Evolutionary conservation across 768 basidiomycete genomes (phyloP).

Genomic region (Mrakia gelida): DNA sequence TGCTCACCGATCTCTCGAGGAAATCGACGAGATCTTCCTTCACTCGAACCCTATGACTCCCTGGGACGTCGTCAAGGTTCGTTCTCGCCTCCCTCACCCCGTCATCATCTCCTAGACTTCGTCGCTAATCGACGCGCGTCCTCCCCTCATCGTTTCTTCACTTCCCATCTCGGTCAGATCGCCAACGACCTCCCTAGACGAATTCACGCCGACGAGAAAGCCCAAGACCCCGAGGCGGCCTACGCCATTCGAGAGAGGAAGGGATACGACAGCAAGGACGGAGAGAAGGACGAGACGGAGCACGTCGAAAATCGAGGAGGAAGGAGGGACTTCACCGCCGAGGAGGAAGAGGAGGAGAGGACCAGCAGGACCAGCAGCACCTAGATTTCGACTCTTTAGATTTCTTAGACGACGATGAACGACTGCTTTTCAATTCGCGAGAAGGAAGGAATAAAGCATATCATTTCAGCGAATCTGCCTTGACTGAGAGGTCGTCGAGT

Average conservation of each 20-base stretch:
- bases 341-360: not conserved
- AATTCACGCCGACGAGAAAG: not conserved
- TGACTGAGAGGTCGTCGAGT: conserved; percentile 21
- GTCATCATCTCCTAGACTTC: not conserved
- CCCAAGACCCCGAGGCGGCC: not conserved
- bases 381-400: not conserved
- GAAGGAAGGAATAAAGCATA: not conserved
- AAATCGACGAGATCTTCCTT: conserved; percentile 30
- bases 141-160: too few relatives aligned
- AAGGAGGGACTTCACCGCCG: not conserved
- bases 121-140: not conserved
- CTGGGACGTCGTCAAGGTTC: conserved; percentile 21
- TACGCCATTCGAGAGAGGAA: not conserved
- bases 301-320: not conserved
- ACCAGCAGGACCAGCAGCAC: not conserved
- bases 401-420: not conserved
- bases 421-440: too few relatives aligned
- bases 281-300: not conserved
- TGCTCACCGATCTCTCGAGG: conserved; percentile 30
- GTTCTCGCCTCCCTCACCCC: not conserved
- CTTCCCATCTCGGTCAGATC: not conserved
- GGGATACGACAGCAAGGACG: not conserved
- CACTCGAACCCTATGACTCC: conserved; percentile 19
- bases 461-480: conserved; percentile 2
- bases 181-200: not conserved